Evolutionary conservation across 2,329 filamentous ascomycete genomes (phyloP), one percentile per base, ranked within the genome.

Genomic region (Trichoderma cornu-damae): DNA sequence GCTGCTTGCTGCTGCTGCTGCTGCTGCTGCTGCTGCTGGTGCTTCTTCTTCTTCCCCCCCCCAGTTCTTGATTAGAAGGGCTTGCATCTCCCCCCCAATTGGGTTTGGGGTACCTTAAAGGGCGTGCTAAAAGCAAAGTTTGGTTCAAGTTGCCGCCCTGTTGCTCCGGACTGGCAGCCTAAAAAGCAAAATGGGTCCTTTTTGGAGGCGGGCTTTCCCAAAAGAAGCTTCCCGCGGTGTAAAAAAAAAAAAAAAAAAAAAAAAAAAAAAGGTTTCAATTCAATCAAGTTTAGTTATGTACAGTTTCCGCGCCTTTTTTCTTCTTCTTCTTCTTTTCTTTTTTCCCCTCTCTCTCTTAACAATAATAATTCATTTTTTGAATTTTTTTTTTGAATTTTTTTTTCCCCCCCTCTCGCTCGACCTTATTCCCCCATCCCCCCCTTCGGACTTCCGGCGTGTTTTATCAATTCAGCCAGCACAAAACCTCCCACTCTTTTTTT

Each of bases 401-500:
- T 44, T 32, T 28, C 9, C 12, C 12, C n/a, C 34, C 34, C n/a
- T 34, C 24, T 54, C 42, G 30, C 28, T 30, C 28, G 44, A 46
- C 26, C 43, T 28, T 16, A n/a, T 16, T 18, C 43, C n/a, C 52
- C 16, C 22, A 30, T 26, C 24, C 28, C 43, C n/a, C 52, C 16
- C 22, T 55, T 32, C 52, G 52, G 43, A 28, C 32, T 42, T 55
- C 52, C 52, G 52, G 52, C 52, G 28, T 44, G 40, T 54, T 54
- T 46, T 55, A 55, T 55, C 47, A 55, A 46, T 55, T 47, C 52
- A 16, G n/a, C n/a, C n/a, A n/a, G n/a, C n/a, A 35, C 32, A 47
- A 18, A 47, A 47, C 52, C 52, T 55, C 52, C n/a, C 52, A 55
- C 52, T 47, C 37, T 42, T n/a, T n/a, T n/a, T n/a, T n/a, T n/a